phyloP scores from a whole-genome alignment of 495 filamentous ascomycete species.

The Bacidia gigantensis region DNA sequence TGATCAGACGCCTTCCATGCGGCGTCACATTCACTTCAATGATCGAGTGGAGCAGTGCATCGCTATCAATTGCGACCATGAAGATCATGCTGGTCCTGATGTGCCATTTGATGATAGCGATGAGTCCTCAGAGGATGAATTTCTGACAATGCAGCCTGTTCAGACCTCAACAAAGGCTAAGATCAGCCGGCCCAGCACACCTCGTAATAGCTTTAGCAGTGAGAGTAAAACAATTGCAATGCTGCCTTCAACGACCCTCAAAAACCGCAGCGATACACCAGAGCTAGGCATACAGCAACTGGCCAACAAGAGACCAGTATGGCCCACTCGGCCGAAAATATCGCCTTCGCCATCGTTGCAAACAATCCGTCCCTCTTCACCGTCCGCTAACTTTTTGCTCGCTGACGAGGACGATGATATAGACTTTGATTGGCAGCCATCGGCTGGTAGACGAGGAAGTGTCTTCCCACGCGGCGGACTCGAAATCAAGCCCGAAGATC shows the following conservation, averaged over 20 bases:
- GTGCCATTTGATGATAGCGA: constrained; percentile 31
- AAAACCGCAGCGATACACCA: constrained; percentile 71
- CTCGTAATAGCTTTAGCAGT: constrained; percentile 36
- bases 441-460: constrained; percentile 16
- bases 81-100: constrained; percentile 44
- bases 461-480: constrained; percentile 9
- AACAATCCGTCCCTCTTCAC: constrained; percentile 56
- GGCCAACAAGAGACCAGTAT: constrained; percentile 37
- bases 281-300: constrained; percentile 41
- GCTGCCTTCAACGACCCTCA: constrained; percentile 81
- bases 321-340: constrained; percentile 30
- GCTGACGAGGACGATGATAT: constrained; percentile 53
- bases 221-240: constrained; percentile 90
- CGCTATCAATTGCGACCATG: constrained; percentile 71
- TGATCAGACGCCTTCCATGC: constrained; percentile 53
- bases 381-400: constrained; percentile 56
- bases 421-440: constrained; percentile 38
- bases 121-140: constrained; percentile 58
- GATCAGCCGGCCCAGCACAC: constrained; percentile 33
- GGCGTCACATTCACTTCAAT: constrained; percentile 90
- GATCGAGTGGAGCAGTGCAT: constrained; percentile 93
- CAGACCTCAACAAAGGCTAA: constrained; percentile 29
- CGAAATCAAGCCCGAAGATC: constrained; percentile 8
- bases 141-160: constrained; percentile 72
- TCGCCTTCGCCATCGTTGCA: constrained; percentile 66